A percentile compares a stretch with the other conserved stretches of the same genome.
phyloP scores from a whole-genome alignment of 2,329 filamentous ascomycete species.

The Ceratocystis albifundus region DNA sequence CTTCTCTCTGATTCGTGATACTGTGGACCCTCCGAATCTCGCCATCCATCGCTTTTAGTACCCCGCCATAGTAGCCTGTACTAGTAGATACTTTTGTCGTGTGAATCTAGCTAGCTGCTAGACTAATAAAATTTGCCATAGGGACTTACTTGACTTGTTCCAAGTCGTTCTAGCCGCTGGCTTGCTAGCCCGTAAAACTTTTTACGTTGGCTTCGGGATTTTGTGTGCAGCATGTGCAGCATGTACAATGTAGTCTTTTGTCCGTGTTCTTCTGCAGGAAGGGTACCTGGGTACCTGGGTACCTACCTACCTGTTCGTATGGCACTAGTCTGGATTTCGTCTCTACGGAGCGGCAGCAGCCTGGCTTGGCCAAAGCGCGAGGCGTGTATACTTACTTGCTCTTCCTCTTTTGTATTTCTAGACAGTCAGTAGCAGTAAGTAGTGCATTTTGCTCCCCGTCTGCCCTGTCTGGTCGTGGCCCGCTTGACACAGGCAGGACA shows the following conservation, averaged over 20 bases:
- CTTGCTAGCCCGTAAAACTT: not conserved
- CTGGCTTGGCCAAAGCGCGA: not conserved
- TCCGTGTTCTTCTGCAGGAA: not conserved
- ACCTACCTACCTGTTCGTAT: not conserved
- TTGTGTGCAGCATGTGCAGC: not conserved
- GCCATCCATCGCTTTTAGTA: not conserved
- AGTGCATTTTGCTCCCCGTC: not conserved
- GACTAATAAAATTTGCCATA: not conserved
- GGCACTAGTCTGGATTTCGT: not conserved
- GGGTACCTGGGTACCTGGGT: too few relatives aligned
- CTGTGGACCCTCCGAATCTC: conserved; percentile 8
- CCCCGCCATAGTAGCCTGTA: conserved; percentile 3
- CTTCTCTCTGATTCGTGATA: not conserved
- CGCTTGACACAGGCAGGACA: not conserved
- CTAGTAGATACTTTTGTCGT: not conserved
- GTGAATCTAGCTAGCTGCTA: not conserved
- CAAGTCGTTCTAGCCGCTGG: not conserved
- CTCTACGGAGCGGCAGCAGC: conserved; percentile 1
- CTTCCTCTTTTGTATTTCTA: not conserved
- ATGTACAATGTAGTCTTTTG: not conserved
- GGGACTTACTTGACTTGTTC: not conserved
- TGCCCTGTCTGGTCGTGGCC: not conserved
- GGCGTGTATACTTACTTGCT: not conserved
- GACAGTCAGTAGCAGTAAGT: not conserved
- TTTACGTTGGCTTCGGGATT: not conserved